These are phyloP conservation scores for Kandelia obovata DNA, from an alignment of 345 rosid genomes.

Conservation along the genomic window DNA sequence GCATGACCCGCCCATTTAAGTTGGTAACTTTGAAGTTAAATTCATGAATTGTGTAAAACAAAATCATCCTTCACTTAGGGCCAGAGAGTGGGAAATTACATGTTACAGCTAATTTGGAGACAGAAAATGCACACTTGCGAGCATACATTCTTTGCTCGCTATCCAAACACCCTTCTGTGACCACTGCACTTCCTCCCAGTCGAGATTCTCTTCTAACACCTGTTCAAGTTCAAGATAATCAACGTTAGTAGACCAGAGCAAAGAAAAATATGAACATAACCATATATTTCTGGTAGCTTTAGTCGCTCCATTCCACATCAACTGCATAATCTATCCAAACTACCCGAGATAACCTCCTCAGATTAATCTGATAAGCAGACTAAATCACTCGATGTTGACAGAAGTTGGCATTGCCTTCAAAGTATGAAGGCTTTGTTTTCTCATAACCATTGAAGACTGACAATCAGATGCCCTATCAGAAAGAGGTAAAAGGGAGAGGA, in stretches of 20 bases:
- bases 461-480: no score
- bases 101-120: conserved; percentile 40
- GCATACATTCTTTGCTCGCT: conserved; percentile 78
- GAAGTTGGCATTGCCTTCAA: no score
- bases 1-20: no score
- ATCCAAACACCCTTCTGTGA: conserved; percentile 97
- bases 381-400: no score
- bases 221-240: conserved; percentile 14
- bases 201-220: conserved; percentile 86
- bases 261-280: neutral
- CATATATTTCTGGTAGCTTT: neutral
- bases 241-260: neutral
- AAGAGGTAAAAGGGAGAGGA: no score
- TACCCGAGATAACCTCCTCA: no score
- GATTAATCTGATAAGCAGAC: no score
- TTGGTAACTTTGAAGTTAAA: no score
- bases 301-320: neutral
- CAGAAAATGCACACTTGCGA: conserved; percentile 89
- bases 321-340: no score
- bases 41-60: neutral
- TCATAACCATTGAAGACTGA: no score
- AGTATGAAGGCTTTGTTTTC: no score
- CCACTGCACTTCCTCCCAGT: conserved; percentile 99
- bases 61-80: neutral
- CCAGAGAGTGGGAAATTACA: neutral